A percentile compares a stretch with the other conserved stretches of the same genome.
Conservation (phyloP, 2,329 filamentous ascomycete genomes). For the Trichophyton benhamiae region DNA sequence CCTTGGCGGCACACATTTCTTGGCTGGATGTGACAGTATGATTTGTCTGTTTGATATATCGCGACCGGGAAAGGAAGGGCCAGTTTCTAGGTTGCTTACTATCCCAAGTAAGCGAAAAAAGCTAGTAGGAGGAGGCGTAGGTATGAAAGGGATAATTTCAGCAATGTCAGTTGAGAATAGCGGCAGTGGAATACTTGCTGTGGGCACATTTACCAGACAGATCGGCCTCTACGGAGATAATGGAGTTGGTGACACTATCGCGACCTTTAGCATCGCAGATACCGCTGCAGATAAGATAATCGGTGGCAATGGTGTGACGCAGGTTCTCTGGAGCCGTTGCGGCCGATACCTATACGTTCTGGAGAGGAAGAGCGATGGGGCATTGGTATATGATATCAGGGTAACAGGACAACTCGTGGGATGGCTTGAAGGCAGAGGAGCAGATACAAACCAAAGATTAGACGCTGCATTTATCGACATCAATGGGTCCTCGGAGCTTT, state of each 20-base stretch:
- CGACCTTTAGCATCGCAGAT: conserved; percentile 39
- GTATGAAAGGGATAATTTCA: conserved; percentile 46
- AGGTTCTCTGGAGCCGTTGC: conserved; percentile 46
- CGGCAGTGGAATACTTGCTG: conserved; percentile 40
- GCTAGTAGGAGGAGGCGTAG: conserved; percentile 35
- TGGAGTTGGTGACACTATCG: conserved; percentile 38
- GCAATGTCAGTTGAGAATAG: conserved; percentile 36
- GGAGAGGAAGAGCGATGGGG: conserved; percentile 44
- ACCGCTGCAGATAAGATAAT: conserved; percentile 28
- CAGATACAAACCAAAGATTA: conserved; percentile 44
- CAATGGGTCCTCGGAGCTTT: conserved; percentile 39
- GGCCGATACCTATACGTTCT: conserved; percentile 47
- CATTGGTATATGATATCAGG: conserved; percentile 49
- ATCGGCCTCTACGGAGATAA: conserved; percentile 44
- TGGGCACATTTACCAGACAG: conserved; percentile 45
- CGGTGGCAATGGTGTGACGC: conserved; percentile 43
- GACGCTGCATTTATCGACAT: conserved; percentile 40
- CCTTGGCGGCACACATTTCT: conserved; percentile 39
- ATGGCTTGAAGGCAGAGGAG: conserved; percentile 36
- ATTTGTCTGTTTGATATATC: conserved; percentile 46
- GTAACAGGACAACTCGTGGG: conserved; percentile 40
- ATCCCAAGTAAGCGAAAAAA: conserved; percentile 39
- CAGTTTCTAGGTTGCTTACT: conserved; percentile 35
- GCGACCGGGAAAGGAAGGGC: conserved; percentile 34
- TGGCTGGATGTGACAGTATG: conserved; percentile 44